A percentile compares a stretch with the other conserved stretches of the same genome.
Conservation (phyloP, 768 basidiomycete species). For the Auricularia auricula-judae region DNA sequence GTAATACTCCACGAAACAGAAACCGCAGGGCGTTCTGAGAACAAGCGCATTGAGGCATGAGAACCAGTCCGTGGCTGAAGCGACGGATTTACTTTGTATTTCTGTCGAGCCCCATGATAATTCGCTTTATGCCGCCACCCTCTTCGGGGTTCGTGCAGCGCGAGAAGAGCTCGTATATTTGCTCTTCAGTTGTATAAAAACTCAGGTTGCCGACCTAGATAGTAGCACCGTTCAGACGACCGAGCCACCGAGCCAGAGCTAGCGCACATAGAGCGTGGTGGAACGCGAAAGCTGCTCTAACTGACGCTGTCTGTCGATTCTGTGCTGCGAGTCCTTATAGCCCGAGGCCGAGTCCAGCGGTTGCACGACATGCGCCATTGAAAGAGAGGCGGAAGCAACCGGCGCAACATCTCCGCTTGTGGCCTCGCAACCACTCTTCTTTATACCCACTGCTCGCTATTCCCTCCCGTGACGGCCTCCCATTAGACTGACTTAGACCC, state of each 20-base stretch:
- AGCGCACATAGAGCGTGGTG: conserved; percentile 78
- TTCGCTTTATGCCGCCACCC: conserved; percentile 82
- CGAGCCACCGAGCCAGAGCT: conserved; percentile 16
- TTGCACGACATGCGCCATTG: conserved; percentile 78
- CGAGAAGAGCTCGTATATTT: conserved; percentile 87
- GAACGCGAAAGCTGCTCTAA: conserved; percentile 74
- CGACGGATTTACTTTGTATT: conserved; percentile 55
- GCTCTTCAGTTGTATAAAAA: conserved; percentile 92
- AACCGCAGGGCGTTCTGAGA: conserved; percentile 77
- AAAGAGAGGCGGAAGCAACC: not conserved
- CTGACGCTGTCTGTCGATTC: conserved; percentile 69
- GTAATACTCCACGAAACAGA: conserved; percentile 96
- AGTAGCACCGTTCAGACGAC: conserved; percentile 6
- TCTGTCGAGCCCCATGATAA: conserved; percentile 90
- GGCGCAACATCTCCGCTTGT: not conserved
- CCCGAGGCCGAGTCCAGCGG: conserved; percentile 89
- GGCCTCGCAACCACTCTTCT: not conserved
- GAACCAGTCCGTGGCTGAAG: not conserved
- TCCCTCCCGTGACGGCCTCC: not conserved
- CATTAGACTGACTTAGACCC: not conserved
- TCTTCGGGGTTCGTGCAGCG: conserved; percentile 84
- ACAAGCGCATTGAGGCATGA: conserved; percentile 7
- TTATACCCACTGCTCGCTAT: not conserved
- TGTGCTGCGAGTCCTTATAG: conserved; percentile 88
- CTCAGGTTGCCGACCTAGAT: conserved; percentile 80